Conservation (phyloP, 2,329 filamentous ascomycete genomes). For the Colletotrichum limetticola region DNA sequence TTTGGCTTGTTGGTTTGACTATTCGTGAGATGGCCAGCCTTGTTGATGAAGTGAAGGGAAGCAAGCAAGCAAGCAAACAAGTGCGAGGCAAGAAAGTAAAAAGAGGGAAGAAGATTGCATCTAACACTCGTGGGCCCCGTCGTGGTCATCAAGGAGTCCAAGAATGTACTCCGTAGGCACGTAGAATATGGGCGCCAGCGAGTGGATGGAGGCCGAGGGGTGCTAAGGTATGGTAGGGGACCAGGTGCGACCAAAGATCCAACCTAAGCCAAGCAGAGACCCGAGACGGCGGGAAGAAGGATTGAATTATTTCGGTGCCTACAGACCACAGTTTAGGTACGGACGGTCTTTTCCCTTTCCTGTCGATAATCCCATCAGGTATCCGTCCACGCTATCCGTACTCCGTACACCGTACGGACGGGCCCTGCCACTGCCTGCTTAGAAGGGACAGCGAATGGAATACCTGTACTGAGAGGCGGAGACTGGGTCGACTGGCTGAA, state of each 20-base stretch:
- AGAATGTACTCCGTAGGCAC: no score
- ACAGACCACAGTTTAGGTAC: neutral
- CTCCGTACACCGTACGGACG: neutral
- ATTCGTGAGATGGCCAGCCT: neutral
- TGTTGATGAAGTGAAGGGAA: neutral
- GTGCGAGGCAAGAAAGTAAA: neutral
- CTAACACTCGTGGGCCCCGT: conserved; percentile 7
- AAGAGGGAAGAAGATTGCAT: conserved; percentile 1
- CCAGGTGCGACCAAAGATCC: conserved; percentile 1
- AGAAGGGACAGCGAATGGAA: no score
- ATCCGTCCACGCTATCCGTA: neutral
- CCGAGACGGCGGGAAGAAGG: conserved; percentile 15
- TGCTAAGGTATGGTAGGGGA: neutral
- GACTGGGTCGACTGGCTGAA: neutral
- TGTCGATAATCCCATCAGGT: conserved; percentile 1
- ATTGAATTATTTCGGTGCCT: conserved; percentile 32
- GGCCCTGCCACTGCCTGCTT: no score
- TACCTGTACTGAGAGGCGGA: no score
- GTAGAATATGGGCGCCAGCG: neutral
- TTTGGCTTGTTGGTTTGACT: neutral
- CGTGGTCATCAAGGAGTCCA: conserved; percentile 16
- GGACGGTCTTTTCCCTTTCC: conserved; percentile 23
- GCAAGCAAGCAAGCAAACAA: neutral
- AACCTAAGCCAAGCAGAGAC: neutral
- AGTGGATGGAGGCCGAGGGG: neutral